A percentile compares a stretch with the other conserved stretches of the same genome.
These are phyloP conservation scores for Priceomyces haplophilus DNA, from an alignment of 805 yeast species.

Conservation along the genomic window DNA sequence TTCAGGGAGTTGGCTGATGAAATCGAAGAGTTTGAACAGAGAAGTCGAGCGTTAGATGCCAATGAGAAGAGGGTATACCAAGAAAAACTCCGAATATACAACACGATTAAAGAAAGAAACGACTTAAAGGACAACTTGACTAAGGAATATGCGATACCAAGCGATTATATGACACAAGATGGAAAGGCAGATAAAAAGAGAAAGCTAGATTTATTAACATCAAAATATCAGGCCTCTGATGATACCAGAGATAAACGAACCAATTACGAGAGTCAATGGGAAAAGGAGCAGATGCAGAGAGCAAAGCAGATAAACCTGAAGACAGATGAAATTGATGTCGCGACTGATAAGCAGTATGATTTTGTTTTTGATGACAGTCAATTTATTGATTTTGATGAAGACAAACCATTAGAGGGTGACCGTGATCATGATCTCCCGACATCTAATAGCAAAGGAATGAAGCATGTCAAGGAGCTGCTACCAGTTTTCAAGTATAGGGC, in stretches of 20 bases:
- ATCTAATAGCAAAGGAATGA: slow-evolving; percentile 23
- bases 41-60: slow-evolving; percentile 4
- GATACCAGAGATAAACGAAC: slow-evolving; percentile 15
- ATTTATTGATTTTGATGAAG: slow-evolving; percentile 23
- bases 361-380: slow-evolving; percentile 73
- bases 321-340: slow-evolving; percentile 40
- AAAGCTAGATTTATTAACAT: slow-evolving; percentile 49
- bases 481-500: slow-evolving; percentile 72
- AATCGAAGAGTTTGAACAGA: slow-evolving; percentile 10
- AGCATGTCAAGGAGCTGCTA: slow-evolving; percentile 57
- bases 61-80: slow-evolving; percentile 17
- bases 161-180: slow-evolving; percentile 49
- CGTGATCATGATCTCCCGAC: slow-evolving; percentile 10
- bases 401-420: slow-evolving; percentile 13
- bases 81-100: slow-evolving; percentile 16
- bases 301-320: slow-evolving; percentile 31
- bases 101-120: slow-evolving; percentile 21
- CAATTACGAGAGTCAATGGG: slow-evolving; percentile 47
- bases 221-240: slow-evolving; percentile 19
- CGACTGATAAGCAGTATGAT: slow-evolving; percentile 54
- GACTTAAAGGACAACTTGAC: slow-evolving; percentile 6
- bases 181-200: slow-evolving; percentile 54
- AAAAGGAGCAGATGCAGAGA: slow-evolving; percentile 46
- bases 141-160: slow-evolving; percentile 50
- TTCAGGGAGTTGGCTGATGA: slow-evolving; percentile 16